phyloP scores from a whole-genome alignment of 148 eudicot species.

The Pouteria glomerata region DNA sequence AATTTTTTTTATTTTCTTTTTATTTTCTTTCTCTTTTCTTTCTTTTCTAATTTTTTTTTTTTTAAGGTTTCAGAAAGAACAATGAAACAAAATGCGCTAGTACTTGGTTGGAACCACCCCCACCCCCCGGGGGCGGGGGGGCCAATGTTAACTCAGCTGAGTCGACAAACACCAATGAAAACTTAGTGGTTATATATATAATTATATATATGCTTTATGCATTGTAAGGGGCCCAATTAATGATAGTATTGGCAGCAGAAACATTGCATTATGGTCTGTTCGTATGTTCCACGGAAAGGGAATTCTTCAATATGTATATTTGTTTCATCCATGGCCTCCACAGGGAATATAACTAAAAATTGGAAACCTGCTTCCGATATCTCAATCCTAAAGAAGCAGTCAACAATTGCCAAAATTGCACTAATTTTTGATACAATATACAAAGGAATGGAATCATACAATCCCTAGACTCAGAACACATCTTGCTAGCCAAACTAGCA shows the following conservation, averaged over 20 bases:
- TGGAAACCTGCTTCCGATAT: neutral
- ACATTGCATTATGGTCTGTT: neutral
- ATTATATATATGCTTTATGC: neutral
- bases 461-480: too few relatives aligned
- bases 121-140: too few relatives aligned
- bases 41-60: too few relatives aligned
- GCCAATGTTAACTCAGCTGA: slow-evolving; percentile 14
- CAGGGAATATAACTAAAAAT: neutral
- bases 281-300: neutral
- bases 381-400: too few relatives aligned
- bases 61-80: too few relatives aligned
- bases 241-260: neutral
- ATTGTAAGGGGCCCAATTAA: too few relatives aligned
- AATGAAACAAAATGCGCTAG: neutral
- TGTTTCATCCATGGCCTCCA: neutral
- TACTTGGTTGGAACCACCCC: neutral
- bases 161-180: slow-evolving; percentile 11
- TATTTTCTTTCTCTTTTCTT: too few relatives aligned
- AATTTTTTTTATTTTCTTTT: too few relatives aligned
- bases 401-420: too few relatives aligned
- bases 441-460: too few relatives aligned
- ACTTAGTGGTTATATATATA: neutral
- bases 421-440: too few relatives aligned
- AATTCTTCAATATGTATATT: neutral
- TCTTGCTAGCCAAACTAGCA: too few relatives aligned